phyloP scores from a whole-genome alignment of 768 basidiomycete species.

The Hortiboletus campestris region DNA sequence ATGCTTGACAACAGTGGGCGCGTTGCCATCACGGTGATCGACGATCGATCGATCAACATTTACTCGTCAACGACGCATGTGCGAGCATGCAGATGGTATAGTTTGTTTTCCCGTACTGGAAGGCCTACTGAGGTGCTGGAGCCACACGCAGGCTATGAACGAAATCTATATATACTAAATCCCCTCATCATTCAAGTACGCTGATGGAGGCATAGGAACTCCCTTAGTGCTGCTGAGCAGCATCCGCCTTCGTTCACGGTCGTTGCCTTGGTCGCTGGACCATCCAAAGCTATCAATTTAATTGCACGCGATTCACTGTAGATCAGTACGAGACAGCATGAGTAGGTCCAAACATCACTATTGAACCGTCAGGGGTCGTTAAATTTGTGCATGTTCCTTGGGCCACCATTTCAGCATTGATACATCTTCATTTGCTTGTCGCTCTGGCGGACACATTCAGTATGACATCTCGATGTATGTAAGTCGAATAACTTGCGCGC shows the following conservation, averaged over 20 bases:
- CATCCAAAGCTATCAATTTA: not conserved
- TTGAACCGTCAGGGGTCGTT: not conserved
- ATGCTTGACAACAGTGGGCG: no score
- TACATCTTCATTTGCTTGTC: slow-evolving; percentile 6
- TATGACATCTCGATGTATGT: slow-evolving; percentile 10
- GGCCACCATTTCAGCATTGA: not conserved
- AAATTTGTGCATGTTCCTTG: not conserved
- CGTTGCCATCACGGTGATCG: no score
- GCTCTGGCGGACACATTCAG: slow-evolving; percentile 9
- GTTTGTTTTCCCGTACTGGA: no score
- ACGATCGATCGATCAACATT: no score
- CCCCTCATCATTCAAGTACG: slow-evolving; percentile 11
- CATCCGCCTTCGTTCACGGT: slow-evolving; percentile 1
- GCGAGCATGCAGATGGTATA: no score
- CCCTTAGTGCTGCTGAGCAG: slow-evolving; percentile 13
- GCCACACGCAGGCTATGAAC: no score
- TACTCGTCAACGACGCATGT: no score
- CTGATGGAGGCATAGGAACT: not conserved
- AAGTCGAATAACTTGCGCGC: not conserved
- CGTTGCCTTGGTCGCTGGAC: not conserved
- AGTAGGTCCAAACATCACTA: slow-evolving; percentile 4
- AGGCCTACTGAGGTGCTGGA: no score
- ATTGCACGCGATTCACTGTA: not conserved
- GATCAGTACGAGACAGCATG: slow-evolving; percentile 3
- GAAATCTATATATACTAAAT: not conserved